Percentiles rank a stretch among this genome's conserved stretches.
These are phyloP conservation scores for Ramularia endophylla DNA, from an alignment of 2,329 filamentous ascomycete species.

Conservation along the genomic window DNA sequence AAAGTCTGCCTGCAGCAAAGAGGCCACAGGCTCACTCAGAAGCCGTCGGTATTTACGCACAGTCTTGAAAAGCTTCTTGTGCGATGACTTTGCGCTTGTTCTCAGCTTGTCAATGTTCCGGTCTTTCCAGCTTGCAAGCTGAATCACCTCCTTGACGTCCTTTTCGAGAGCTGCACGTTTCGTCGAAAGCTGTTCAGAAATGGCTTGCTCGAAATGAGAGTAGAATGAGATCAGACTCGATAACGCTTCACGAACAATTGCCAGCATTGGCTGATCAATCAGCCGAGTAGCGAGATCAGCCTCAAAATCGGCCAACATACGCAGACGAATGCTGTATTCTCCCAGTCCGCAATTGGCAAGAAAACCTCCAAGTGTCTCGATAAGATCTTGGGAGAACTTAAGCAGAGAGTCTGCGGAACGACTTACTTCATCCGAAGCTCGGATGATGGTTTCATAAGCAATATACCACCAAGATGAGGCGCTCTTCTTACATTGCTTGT, in stretches of 20 bases:
- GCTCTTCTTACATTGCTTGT: conserved; percentile 66
- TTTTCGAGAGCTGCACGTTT: conserved; percentile 77
- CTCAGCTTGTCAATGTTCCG: conserved; percentile 86
- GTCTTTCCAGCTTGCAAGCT: conserved; percentile 95
- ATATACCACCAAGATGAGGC: conserved; percentile 95
- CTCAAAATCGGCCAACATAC: conserved; percentile 56
- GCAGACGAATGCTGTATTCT: conserved; percentile 66
- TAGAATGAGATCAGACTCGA: conserved; percentile 74
- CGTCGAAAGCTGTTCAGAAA: conserved; percentile 58
- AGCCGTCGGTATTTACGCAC: conserved; percentile 83
- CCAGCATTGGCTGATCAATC: conserved; percentile 41
- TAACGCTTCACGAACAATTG: conserved; percentile 58
- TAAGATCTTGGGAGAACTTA: conserved; percentile 60
- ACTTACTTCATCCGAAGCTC: conserved; percentile 41
- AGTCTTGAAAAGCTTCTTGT: conserved; percentile 85
- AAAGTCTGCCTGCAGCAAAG: conserved; percentile 39
- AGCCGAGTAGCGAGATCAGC: conserved; percentile 60
- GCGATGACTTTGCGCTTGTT: conserved; percentile 84
- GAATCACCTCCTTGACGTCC: conserved; percentile 85
- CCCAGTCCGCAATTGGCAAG: conserved; percentile 73
- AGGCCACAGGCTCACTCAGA: conserved; percentile 68
- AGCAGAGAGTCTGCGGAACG: conserved; percentile 36
- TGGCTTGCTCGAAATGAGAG: conserved; percentile 60
- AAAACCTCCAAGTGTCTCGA: conserved; percentile 74
- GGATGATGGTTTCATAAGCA: conserved; percentile 83